Evolutionary conservation across 75 land plant genomes (phyloP), one percentile per base, ranked within the genome.

Genomic region (Sequoiadendron giganteum): DNA sequence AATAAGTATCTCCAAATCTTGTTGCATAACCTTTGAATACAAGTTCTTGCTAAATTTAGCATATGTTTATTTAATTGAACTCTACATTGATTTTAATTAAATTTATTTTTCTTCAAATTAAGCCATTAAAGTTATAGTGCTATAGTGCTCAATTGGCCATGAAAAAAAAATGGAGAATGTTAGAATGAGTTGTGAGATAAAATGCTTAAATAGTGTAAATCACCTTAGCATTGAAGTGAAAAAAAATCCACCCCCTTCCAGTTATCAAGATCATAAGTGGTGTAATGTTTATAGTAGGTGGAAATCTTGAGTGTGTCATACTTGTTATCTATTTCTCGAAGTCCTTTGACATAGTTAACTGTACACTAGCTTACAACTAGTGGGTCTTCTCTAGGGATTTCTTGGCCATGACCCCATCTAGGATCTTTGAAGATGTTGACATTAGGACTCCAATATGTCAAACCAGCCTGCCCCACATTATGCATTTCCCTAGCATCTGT

Each of bases 401-500:
- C 95, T 56, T 88, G 89, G 70, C 85, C 89, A 16, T 94, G 89
- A 0, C 95, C 95, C 95, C 95, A 95, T 84, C 95, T 86, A 3
- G 95, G 95, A 88, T 95, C 95, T 14, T 94, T 77, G 32, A 92
- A 86, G 39, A 95, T 87, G 68, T 95, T 95, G 32, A 95, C 87
- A 87, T 93, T 94, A 18, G 89, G 99, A 25, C 95, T 93, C 97
- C 96, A 95, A 85, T 75, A 97, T 49, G 96, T 97, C 58, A 97
- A 80, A 19, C 99, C 99, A 5, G 96, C 91, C 9, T 90, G 86
- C 54, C 99, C 99, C 3, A 93, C 89, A 86, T 97, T 95, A 93
- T 95, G 89, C 96, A 97, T 94, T 38, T 97, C 99, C 72, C 97
- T 85, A 1, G 95, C 99, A 79, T 97, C 99, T 7, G 94, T 94